These are phyloP conservation scores for Eremochloa ophiuroides DNA, from an alignment of 176 grass and related monocot genomes.

Conservation along the genomic window DNA sequence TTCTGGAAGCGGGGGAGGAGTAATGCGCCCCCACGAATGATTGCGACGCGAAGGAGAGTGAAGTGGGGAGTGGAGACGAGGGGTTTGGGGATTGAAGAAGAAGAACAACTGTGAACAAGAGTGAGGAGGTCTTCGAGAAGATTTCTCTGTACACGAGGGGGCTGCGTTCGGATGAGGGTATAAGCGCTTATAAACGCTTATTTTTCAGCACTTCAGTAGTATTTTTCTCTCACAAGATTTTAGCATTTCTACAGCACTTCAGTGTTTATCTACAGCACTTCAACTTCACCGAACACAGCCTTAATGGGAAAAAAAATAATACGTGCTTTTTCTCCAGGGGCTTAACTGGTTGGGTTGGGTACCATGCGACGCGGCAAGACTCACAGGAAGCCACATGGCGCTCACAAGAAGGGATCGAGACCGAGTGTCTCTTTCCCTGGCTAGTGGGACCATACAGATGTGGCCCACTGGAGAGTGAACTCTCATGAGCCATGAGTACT, in stretches of 20 bases:
- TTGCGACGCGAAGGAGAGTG: no score
- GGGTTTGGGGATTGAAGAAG: conserved; percentile 11
- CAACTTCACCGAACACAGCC: no score
- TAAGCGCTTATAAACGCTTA: no score
- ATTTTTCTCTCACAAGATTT: no score
- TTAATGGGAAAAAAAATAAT: neutral
- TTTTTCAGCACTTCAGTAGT: no score
- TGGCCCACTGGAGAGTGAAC: neutral
- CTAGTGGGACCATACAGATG: neutral
- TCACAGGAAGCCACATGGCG: no score
- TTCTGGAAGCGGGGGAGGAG: neutral
- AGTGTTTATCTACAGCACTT: no score
- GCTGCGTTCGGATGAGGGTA: no score
- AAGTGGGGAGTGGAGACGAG: neutral
- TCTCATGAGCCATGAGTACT: neutral
- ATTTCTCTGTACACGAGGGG: neutral
- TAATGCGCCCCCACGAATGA: neutral
- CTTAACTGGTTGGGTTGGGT: neutral
- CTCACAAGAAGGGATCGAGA: no score
- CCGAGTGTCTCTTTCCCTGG: neutral
- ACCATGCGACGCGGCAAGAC: no score
- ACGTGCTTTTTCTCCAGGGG: neutral
- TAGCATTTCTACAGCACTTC: no score
- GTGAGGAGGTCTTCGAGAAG: neutral
- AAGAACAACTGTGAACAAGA: no score